Evolutionary conservation across 345 rosid genomes (phyloP).

Genomic region (Hirschfeldia incana): DNA sequence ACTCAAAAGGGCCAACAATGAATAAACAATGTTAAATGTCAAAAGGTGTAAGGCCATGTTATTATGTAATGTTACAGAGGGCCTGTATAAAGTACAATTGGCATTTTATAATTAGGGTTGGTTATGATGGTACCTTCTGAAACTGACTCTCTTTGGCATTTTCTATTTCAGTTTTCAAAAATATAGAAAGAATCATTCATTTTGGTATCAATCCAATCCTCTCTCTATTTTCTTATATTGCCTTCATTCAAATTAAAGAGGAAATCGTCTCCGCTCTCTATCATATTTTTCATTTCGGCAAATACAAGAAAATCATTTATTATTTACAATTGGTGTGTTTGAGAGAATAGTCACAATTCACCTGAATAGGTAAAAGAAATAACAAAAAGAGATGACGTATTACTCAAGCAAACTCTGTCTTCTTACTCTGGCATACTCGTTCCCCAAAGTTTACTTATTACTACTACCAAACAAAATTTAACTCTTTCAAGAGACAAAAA

Average conservation of each 20-base stretch:
- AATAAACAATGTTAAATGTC: slow-evolving; percentile 37
- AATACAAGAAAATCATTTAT: background rate
- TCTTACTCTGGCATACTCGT: slow-evolving; percentile 24
- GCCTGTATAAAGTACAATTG: slow-evolving; percentile 32
- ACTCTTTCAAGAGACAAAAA: slow-evolving; percentile 16
- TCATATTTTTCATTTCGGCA: background rate
- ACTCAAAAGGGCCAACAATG: slow-evolving; percentile 30
- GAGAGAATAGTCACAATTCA: slow-evolving; percentile 14
- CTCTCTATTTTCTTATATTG: background rate
- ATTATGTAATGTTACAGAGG: slow-evolving; percentile 24
- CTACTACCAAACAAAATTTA: slow-evolving; percentile 35
- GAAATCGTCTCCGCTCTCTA: background rate
- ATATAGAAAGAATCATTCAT: slow-evolving; percentile 11
- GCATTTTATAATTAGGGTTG: slow-evolving; percentile 22
- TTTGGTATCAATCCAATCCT: background rate
- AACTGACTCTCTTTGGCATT: slow-evolving; percentile 32
- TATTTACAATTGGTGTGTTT: slow-evolving; percentile 6
- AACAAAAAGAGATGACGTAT: slow-evolving; percentile 26
- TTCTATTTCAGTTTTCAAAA: slow-evolving; percentile 25
- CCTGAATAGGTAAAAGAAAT: slow-evolving; percentile 12
- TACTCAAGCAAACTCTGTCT: slow-evolving; percentile 38
- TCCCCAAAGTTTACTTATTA: slow-evolving; percentile 25
- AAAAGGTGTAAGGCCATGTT: slow-evolving; percentile 32
- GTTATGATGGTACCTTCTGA: slow-evolving; percentile 38
- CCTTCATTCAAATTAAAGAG: background rate